A percentile compares a stretch with the other conserved stretches of the same genome.
Conservation (phyloP, 345 rosid genomes). For the Kandelia obovata region DNA sequence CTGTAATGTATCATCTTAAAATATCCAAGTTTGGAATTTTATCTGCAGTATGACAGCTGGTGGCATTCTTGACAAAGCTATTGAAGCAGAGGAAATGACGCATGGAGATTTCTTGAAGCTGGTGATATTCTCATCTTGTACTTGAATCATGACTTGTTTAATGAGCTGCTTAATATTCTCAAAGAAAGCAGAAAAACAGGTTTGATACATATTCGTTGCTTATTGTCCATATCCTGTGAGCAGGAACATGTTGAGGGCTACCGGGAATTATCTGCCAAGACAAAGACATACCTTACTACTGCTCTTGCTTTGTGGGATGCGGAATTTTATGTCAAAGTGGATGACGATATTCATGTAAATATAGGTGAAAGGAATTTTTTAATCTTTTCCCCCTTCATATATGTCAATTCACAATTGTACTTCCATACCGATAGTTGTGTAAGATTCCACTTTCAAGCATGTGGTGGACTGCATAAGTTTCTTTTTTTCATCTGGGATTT, state of each 20-base stretch:
- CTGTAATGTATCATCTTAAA: neutral
- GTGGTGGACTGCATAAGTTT: neutral
- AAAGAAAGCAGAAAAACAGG: neutral
- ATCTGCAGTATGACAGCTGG: slow-evolving; percentile 38
- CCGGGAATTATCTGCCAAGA: slow-evolving; percentile 77
- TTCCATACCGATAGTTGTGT: neutral
- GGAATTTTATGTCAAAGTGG: slow-evolving; percentile 88
- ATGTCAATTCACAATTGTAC: neutral
- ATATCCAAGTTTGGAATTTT: neutral
- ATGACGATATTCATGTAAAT: slow-evolving; percentile 92
- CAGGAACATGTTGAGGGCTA: slow-evolving; percentile 88
- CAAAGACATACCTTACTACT: slow-evolving; percentile 70
- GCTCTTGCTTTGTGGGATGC: slow-evolving; percentile 87
- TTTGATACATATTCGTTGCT: slow-evolving; percentile 4
- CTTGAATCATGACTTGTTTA: slow-evolving; percentile 5
- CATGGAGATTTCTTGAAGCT: slow-evolving; percentile 82
- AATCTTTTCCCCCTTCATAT: neutral
- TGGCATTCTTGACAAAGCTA: slow-evolving; percentile 68
- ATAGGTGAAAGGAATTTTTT: slow-evolving; percentile 41
- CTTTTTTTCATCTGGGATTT: neutral
- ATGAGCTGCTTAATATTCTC: neutral
- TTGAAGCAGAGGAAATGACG: slow-evolving; percentile 64
- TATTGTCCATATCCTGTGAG: slow-evolving; percentile 9
- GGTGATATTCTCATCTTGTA: slow-evolving; percentile 39
- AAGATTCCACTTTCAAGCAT: neutral